phyloP scores from a whole-genome alignment of 2,329 filamentous ascomycete species.

The Pseudocercospora eumusae region DNA sequence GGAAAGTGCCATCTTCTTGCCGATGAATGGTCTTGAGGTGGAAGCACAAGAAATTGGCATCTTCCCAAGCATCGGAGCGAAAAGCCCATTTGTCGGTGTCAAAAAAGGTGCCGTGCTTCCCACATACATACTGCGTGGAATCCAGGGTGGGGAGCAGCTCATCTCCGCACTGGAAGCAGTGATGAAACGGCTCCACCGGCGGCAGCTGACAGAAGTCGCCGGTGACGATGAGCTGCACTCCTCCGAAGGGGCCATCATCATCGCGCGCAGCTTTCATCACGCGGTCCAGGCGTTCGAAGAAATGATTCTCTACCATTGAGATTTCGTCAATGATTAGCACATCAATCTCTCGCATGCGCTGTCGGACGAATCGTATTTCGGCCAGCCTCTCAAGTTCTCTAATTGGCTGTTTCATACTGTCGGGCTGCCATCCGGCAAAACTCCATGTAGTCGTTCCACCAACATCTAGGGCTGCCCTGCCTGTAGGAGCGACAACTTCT shows the following conservation, averaged over 20 bases:
- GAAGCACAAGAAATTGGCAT: slow-evolving; percentile 56
- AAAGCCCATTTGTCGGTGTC: slow-evolving; percentile 62
- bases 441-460: slow-evolving; percentile 58
- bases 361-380: slow-evolving; percentile 41
- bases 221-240: slow-evolving; percentile 47
- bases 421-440: slow-evolving; percentile 59
- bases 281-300: slow-evolving; percentile 55
- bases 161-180: slow-evolving; percentile 54
- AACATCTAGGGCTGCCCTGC: slow-evolving; percentile 59
- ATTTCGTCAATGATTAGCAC: slow-evolving; percentile 67
- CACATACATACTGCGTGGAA: background rate
- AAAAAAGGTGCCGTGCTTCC: background rate
- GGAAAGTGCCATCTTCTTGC: slow-evolving; percentile 56
- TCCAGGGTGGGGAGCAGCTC: background rate
- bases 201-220: slow-evolving; percentile 65
- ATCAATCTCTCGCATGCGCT: slow-evolving; percentile 43
- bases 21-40: slow-evolving; percentile 58
- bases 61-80: slow-evolving; percentile 55
- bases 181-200: slow-evolving; percentile 58
- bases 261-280: slow-evolving; percentile 47
- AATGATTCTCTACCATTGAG: slow-evolving; percentile 62
- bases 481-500: slow-evolving; percentile 60
- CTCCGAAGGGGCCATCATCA: slow-evolving; percentile 44
- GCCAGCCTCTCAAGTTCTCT: slow-evolving; percentile 30
- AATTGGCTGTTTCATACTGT: slow-evolving; percentile 47